These are phyloP conservation scores for Phellopilus nigrolimitatus DNA, from an alignment of 1,284 basidiomycete genomes.

Conservation along the genomic window DNA sequence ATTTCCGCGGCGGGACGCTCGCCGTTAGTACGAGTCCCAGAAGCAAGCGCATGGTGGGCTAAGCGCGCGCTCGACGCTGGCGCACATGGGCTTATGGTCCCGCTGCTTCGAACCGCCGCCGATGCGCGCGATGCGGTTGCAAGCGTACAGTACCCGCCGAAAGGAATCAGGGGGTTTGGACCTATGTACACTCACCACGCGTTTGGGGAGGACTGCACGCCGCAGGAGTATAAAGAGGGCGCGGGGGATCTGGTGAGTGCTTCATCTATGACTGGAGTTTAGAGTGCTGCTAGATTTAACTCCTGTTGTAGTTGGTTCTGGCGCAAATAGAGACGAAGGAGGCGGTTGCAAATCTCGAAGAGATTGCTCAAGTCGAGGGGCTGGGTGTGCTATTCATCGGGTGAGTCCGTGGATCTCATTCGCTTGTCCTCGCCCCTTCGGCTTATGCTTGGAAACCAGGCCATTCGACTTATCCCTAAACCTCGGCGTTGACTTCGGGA, in stretches of 20 bases:
- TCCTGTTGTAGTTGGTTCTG: slow-evolving; percentile 22
- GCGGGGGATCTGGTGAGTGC: slow-evolving; percentile 24
- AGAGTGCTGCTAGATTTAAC: not conserved
- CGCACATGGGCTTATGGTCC: slow-evolving; percentile 32
- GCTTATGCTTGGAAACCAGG: slow-evolving; percentile 15
- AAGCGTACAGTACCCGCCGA: slow-evolving; percentile 29
- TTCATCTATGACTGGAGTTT: not conserved
- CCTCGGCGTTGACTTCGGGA: slow-evolving; percentile 29
- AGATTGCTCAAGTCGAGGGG: slow-evolving; percentile 19
- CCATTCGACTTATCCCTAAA: slow-evolving; percentile 30
- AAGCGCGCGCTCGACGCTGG: slow-evolving; percentile 28
- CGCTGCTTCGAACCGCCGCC: slow-evolving; percentile 29
- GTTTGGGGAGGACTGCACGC: slow-evolving; percentile 25
- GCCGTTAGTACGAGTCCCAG: slow-evolving; percentile 20
- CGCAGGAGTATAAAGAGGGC: slow-evolving; percentile 25
- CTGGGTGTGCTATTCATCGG: slow-evolving; percentile 27
- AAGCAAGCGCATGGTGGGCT: slow-evolving; percentile 17
- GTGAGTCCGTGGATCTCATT: slow-evolving; percentile 1
- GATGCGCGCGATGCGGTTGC: slow-evolving; percentile 27
- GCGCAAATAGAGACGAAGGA: slow-evolving; percentile 30
- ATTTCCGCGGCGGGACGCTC: slow-evolving; percentile 18
- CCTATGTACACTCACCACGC: slow-evolving; percentile 33
- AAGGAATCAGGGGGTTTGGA: slow-evolving; percentile 29
- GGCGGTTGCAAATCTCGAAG: slow-evolving; percentile 17
- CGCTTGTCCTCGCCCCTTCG: not conserved